phyloP scores from a whole-genome alignment of 257 asterid species.

The Forsythia viridissima region DNA sequence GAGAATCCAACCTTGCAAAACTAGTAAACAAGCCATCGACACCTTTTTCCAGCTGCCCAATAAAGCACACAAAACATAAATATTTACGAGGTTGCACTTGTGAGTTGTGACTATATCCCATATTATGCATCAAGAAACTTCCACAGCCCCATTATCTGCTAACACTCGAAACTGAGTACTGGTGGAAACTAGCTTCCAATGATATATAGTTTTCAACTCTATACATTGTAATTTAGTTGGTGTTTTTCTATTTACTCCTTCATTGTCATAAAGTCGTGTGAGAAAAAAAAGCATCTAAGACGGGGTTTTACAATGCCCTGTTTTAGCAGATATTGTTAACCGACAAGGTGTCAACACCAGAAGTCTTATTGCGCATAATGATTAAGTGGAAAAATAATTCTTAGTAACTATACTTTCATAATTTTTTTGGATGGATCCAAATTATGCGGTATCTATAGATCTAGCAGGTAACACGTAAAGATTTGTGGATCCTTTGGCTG shows the following conservation, averaged over 20 bases:
- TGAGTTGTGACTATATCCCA: slow-evolving; percentile 10
- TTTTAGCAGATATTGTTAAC: not conserved
- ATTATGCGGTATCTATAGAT: not conserved
- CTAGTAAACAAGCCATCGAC: slow-evolving; percentile 95
- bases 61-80: slow-evolving; percentile 17
- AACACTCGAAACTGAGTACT: not conserved
- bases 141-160: not conserved
- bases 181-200: not conserved
- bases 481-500: not conserved
- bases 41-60: slow-evolving; percentile 91
- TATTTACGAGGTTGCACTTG: not conserved
- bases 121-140: slow-evolving; percentile 9
- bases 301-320: not conserved
- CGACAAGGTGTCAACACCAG: not conserved
- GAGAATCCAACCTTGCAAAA: slow-evolving; percentile 95
- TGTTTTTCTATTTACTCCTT: not conserved
- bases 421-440: not conserved
- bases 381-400: not conserved
- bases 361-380: not conserved
- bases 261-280: not conserved
- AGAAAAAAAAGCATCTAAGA: not conserved
- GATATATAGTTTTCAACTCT: not conserved
- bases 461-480: not conserved
- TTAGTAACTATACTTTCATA: not conserved
- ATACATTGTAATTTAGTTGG: not conserved